Base-by-base conservation (phyloP, 1,139 yeast species). In the Suzukiozyma palmioleophila region DNA sequence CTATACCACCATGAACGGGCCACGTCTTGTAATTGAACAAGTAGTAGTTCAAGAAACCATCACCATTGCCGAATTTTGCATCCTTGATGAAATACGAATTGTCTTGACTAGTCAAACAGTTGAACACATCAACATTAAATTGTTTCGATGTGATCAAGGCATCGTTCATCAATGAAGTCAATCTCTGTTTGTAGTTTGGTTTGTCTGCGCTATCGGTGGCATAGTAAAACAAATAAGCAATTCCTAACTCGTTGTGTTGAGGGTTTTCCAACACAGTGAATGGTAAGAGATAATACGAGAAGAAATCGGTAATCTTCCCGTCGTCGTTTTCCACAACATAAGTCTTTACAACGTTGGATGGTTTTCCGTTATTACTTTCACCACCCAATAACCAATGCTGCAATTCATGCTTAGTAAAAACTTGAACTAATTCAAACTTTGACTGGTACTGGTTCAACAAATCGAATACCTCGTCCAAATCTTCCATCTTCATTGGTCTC, bases 61-160 rank as follows among this genome's bases (percentile, higher is more conserved):
- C 97, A 33, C 99, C 99, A 37, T 81, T 78, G 18, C 96, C 97
- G 60, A 94, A 92, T 59, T 88, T 87, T 62, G 87, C 73, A 37
- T 84, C 81, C 30, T 86, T 84, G 50, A 92, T 68, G 63, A 92
- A 88, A 44, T 81, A 66, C 8, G 89, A 77, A 58, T 92, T 94
- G 57, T 92, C 98, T 64, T 90, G 95, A 10, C 89, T 74, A 0
- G 97, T 81, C 45, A 92, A 73, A 12, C 97, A 96, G 59, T 92
- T 92, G 74, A 90, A 88, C 3, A 94, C 97, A 59, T 92, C 98
- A 53, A 86, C 88, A 32, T 74, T 72, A 39, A 69, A 62, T 46
- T 66, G 54, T 59, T 85, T 84, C 29, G 96, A 81, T 31, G 88
- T 66, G 41, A 90, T 76, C 44, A 92, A 75, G 0, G 95, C 92